Percentiles rank a stretch among this genome's conserved stretches.
phyloP scores from a whole-genome alignment of 495 filamentous ascomycete genomes.

The Aspergillus mulundensis region DNA sequence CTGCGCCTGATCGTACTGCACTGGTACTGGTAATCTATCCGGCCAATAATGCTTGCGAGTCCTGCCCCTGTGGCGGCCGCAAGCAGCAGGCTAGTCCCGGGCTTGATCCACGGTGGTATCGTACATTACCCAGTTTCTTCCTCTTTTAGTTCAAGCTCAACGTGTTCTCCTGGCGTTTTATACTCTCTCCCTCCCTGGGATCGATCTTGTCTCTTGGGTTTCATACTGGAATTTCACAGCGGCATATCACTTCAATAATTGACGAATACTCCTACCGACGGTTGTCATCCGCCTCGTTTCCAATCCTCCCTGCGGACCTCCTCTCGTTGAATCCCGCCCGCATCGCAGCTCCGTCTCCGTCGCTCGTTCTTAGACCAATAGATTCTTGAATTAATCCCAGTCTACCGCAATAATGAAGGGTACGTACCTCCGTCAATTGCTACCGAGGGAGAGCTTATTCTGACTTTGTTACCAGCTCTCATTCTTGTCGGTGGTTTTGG shows the following conservation, averaged over 20 bases:
- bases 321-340: slow-evolving; percentile 21
- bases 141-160: slow-evolving; percentile 1
- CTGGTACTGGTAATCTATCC: slow-evolving; percentile 4
- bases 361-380: background rate
- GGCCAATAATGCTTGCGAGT: slow-evolving; percentile 1
- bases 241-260: slow-evolving; percentile 9
- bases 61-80: slow-evolving; percentile 12
- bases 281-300: slow-evolving; percentile 9
- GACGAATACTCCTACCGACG: slow-evolving; percentile 9
- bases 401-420: slow-evolving; percentile 22
- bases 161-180: slow-evolving; percentile 17
- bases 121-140: no score
- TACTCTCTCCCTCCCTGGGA: slow-evolving; percentile 4
- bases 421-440: background rate
- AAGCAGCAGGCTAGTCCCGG: no score
- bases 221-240: slow-evolving; percentile 8
- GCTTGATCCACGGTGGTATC: no score
- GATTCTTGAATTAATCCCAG: background rate
- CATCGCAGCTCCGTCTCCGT: slow-evolving; percentile 21
- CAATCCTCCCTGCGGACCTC: slow-evolving; percentile 6
- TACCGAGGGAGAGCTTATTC: slow-evolving; percentile 1
- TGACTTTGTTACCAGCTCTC: slow-evolving; percentile 61
- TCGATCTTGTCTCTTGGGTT: background rate
- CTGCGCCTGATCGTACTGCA: background rate
- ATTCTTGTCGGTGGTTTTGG: slow-evolving; percentile 99